These are phyloP conservation scores for Phytopythium litorale DNA, from an alignment of 352 stramenopile genomes.

Conservation along the genomic window DNA sequence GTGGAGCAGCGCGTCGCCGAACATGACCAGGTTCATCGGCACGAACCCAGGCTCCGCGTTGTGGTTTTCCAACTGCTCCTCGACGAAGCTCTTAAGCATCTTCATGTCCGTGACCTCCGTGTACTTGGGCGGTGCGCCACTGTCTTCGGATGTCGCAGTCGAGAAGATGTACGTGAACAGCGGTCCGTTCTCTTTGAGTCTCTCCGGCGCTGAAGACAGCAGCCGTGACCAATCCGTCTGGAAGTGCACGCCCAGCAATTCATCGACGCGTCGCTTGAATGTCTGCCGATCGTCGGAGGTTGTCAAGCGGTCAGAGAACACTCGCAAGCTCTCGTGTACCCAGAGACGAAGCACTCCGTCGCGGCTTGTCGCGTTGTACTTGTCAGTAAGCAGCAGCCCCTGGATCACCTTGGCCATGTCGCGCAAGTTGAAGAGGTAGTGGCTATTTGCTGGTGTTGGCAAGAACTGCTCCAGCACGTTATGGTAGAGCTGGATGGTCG, in stretches of 20 bases:
- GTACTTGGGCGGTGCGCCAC: conserved; percentile 33
- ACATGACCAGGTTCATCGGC: conserved; percentile 90
- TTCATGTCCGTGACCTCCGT: conserved; percentile 86
- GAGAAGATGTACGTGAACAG: conserved; percentile 84
- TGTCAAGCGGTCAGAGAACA: conserved; percentile 91
- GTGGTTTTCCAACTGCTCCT: conserved; percentile 91
- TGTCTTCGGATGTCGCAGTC: conserved; percentile 23
- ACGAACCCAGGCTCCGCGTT: conserved; percentile 87
- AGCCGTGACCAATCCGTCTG: conserved; percentile 76
- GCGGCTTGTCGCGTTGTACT: conserved; percentile 60
- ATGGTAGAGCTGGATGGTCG: conserved; percentile 88
- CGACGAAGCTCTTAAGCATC: conserved; percentile 82
- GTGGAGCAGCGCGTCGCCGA: conserved; percentile 88
- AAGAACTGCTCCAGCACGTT: conserved; percentile 81
- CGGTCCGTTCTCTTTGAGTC: conserved; percentile 74
- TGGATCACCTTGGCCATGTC: conserved; percentile 90
- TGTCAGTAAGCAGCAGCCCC: conserved; percentile 72
- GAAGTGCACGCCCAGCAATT: conserved; percentile 71
- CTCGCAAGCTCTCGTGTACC: conserved; percentile 87
- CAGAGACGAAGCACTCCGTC: conserved; percentile 83
- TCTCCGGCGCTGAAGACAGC: conserved; percentile 48
- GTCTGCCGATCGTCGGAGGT: conserved; percentile 82
- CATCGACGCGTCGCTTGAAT: conserved; percentile 87
- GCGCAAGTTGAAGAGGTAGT: conserved; percentile 89
- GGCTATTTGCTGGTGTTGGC: conserved; percentile 86